These are phyloP conservation scores for Lepidium sativum DNA, from an alignment of 345 rosid species.

Conservation along the genomic window DNA sequence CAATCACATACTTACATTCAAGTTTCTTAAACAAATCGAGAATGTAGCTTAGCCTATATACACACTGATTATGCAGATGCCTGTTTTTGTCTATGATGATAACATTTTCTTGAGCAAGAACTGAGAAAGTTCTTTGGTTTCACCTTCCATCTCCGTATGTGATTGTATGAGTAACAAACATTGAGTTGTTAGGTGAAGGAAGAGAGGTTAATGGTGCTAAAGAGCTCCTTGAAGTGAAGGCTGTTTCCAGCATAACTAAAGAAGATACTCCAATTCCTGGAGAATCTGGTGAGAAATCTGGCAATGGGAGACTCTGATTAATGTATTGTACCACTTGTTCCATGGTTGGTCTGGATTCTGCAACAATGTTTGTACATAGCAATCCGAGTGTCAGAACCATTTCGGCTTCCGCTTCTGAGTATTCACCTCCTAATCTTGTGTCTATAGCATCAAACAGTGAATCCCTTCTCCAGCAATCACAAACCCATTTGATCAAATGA, in stretches of 20 bases:
- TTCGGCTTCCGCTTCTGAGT: slow-evolving; percentile 25
- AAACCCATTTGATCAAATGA: slow-evolving; percentile 30
- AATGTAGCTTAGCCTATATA: neutral
- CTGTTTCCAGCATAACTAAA: neutral
- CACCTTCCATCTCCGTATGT: slow-evolving; percentile 16
- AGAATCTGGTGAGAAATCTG: slow-evolving; percentile 11
- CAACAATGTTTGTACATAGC: slow-evolving; percentile 25
- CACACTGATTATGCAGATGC: neutral
- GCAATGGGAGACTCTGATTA: slow-evolving; percentile 12
- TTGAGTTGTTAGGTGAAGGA: slow-evolving; percentile 2
- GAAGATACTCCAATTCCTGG: slow-evolving; percentile 14
- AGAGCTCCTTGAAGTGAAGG: slow-evolving; percentile 4
- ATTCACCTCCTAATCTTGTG: slow-evolving; percentile 20
- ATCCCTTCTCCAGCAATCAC: slow-evolving; percentile 27
- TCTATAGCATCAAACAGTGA: slow-evolving; percentile 28
- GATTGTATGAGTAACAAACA: slow-evolving; percentile 19
- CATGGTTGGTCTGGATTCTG: slow-evolving; percentile 34
- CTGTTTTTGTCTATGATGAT: neutral
- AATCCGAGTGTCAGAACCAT: slow-evolving; percentile 38
- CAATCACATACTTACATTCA: neutral
- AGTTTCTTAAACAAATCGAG: neutral
- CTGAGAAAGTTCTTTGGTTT: neutral
- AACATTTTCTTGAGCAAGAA: neutral
- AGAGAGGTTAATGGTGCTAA: slow-evolving; percentile 1
- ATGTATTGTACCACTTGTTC: slow-evolving; percentile 31